Conservation (phyloP, 257 asterid species). For the Dorcoceras hygrometricum region DNA sequence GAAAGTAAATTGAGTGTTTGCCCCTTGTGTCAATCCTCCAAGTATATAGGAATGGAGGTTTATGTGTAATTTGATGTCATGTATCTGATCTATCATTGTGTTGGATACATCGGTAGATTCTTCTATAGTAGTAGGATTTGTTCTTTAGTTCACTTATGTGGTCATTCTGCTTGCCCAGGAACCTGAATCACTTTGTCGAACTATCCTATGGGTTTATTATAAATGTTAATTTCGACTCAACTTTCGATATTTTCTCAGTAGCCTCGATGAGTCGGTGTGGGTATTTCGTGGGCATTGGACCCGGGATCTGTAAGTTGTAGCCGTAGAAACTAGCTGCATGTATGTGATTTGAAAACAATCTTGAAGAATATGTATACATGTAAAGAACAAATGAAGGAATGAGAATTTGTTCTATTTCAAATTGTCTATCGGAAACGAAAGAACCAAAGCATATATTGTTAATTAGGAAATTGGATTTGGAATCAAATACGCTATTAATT, state of each 20-base stretch:
- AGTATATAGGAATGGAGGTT: conserved; percentile 86
- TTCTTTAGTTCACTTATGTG: neutral
- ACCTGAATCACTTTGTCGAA: neutral
- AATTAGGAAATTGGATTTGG: too few relatives aligned
- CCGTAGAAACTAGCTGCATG: neutral
- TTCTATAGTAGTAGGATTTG: conserved; percentile 15
- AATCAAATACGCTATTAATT: too few relatives aligned
- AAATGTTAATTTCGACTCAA: neutral
- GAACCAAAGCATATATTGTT: too few relatives aligned
- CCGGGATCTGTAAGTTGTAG: neutral
- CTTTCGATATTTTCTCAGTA: neutral
- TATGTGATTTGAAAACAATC: neutral
- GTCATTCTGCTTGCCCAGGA: neutral
- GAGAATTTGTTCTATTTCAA: too few relatives aligned
- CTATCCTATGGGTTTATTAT: neutral
- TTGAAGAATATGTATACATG: too few relatives aligned
- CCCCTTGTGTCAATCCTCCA: conserved; percentile 79
- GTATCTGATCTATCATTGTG: conserved; percentile 31
- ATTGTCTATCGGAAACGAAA: too few relatives aligned
- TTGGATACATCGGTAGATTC: conserved; percentile 21
- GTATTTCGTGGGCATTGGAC: neutral
- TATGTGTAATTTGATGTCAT: conserved; percentile 45
- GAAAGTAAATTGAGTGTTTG: conserved; percentile 70
- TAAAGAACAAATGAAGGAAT: too few relatives aligned
- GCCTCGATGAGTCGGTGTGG: neutral